A percentile compares a stretch with the other conserved stretches of the same genome.
Evolutionary conservation across 2,329 filamentous ascomycete species (phyloP).

Genomic region (Neonectria faginata): DNA sequence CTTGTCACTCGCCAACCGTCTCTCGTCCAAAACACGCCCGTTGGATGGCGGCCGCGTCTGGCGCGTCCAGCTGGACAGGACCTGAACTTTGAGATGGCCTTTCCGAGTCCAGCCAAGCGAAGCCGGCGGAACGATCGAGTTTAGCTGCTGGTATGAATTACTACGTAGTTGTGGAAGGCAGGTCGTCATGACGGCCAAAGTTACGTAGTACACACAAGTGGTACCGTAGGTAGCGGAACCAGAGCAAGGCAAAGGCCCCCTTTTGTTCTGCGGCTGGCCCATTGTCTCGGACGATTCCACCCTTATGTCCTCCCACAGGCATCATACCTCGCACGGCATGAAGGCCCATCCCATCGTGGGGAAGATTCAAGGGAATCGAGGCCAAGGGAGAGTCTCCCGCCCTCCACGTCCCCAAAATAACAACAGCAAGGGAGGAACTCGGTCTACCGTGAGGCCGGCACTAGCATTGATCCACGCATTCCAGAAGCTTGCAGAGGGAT

Average conservation of each 20-base stretch:
- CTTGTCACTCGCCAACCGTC: conserved; percentile 2
- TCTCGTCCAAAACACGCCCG: conserved; percentile 11
- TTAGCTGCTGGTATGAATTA: conserved; percentile 24
- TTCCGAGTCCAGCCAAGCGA: conserved; percentile 24
- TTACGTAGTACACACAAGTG: neutral
- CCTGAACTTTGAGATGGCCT: conserved; percentile 8
- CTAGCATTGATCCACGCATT: conserved; percentile 39
- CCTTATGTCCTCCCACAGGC: conserved; percentile 15
- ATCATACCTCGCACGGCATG: conserved; percentile 19
- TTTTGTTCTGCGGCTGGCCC: conserved; percentile 1
- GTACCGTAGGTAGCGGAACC: conserved; percentile 27
- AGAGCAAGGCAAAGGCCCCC: conserved; percentile 7
- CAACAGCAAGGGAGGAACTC: conserved; percentile 26
- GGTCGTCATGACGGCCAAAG: neutral
- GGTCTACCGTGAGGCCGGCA: neutral
- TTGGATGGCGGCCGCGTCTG: conserved; percentile 24
- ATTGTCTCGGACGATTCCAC: conserved; percentile 37
- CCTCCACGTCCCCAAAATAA: conserved; percentile 35
- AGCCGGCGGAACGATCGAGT: conserved; percentile 25
- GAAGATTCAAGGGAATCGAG: conserved; percentile 6
- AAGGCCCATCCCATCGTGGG: conserved; percentile 26
- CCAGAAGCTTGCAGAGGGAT: conserved; percentile 39
- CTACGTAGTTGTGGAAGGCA: conserved; percentile 11
- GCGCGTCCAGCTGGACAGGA: conserved; percentile 25
- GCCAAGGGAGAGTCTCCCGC: neutral